Evolutionary conservation across 805 yeast genomes (phyloP).

Genomic region (Yarrowia yakushimensis): DNA sequence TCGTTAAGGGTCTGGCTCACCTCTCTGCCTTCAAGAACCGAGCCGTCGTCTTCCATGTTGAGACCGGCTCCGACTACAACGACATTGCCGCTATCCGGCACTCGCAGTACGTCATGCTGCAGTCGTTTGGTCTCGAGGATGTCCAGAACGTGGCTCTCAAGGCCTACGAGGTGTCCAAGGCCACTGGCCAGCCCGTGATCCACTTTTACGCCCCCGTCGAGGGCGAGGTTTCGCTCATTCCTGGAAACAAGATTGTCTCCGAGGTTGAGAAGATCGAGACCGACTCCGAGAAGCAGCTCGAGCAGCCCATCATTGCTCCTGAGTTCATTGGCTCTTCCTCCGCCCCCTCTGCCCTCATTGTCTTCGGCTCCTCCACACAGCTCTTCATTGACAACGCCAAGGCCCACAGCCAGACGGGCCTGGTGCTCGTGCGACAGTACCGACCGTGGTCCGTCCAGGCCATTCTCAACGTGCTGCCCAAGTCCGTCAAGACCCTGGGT

Average conservation of each 20-base stretch:
- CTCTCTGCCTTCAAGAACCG: constrained; percentile 43
- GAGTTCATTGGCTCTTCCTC: constrained; percentile 43
- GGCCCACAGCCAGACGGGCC: constrained; percentile 40
- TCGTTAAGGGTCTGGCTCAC: constrained; percentile 60
- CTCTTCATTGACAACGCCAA: constrained; percentile 41
- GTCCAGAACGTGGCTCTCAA: constrained; percentile 53
- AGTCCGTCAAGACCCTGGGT: constrained; percentile 52
- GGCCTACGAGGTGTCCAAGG: constrained; percentile 55
- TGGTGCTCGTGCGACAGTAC: constrained; percentile 60
- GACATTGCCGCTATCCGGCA: constrained; percentile 71
- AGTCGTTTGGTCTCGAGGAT: constrained; percentile 61
- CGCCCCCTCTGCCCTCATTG: constrained; percentile 53
- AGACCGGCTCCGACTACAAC: constrained; percentile 59
- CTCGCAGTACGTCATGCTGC: constrained; percentile 56
- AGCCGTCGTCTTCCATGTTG: constrained; percentile 59
- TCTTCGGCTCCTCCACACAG: constrained; percentile 57
- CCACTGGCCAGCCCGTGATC: constrained; percentile 54
- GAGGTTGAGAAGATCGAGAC: constrained; percentile 29
- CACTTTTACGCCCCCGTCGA: constrained; percentile 53
- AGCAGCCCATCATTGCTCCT: constrained; percentile 40
- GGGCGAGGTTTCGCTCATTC: constrained; percentile 11
- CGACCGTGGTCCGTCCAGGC: constrained; percentile 66
- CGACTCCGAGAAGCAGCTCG: constrained; percentile 23
- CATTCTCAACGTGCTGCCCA: constrained; percentile 52
- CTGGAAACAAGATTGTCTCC: constrained; percentile 29